Conservation (phyloP, 176 grass and related monocot species). For the Eragrostis nindensis region DNA sequence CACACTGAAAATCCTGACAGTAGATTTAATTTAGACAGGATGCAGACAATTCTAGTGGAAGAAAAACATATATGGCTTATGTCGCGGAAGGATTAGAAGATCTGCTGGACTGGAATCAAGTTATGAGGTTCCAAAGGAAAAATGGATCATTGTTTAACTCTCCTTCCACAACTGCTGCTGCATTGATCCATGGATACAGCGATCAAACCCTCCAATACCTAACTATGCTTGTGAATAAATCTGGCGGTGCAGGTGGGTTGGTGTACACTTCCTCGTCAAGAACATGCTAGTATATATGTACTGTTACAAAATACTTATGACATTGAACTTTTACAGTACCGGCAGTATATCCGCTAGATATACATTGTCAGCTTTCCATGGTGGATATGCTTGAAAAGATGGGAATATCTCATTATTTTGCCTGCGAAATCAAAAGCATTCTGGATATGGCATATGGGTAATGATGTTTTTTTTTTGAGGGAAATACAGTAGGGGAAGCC, state of each 20-base stretch:
- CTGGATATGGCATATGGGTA: conserved; percentile 68
- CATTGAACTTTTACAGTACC: conserved; percentile 55
- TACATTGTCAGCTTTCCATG: conserved; percentile 61
- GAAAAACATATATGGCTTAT: conserved; percentile 72
- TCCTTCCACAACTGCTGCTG: conserved; percentile 65
- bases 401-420: conserved; percentile 67
- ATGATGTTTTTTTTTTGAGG: too few relatives aligned
- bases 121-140: conserved; percentile 66
- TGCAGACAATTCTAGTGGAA: conserved; percentile 41
- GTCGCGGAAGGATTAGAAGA: conserved; percentile 70
- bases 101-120: conserved; percentile 52
- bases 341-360: conserved; percentile 53
- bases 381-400: conserved; percentile 68
- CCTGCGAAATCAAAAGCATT: conserved; percentile 61
- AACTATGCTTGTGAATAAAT: conserved; percentile 51
- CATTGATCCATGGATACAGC: conserved; percentile 49
- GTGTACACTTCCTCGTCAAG: neutral
- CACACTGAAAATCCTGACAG: neutral
- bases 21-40: conserved; percentile 43
- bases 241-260: conserved; percentile 61
- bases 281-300: neutral
- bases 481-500: too few relatives aligned
- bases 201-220: conserved; percentile 68
- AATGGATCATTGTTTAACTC: conserved; percentile 81
- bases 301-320: neutral